Conservation (phyloP, 768 basidiomycete genomes). For the Kwoniella bestiolae region DNA sequence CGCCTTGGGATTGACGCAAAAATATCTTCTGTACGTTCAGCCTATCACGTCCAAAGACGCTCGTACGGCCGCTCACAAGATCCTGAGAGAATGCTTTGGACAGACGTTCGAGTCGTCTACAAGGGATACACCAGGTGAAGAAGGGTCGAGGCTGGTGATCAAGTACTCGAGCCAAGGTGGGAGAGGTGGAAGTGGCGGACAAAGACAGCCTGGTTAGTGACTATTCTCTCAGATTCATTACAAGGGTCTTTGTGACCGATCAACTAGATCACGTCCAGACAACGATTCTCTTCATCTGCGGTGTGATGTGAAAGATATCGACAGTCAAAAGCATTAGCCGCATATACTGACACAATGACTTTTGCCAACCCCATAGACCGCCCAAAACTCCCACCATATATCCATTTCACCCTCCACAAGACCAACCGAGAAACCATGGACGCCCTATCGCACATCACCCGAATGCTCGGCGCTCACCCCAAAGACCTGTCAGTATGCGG, state of each 20-base stretch:
- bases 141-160: conserved; percentile 76
- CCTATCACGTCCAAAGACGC: conserved; percentile 79
- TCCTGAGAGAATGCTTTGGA: conserved; percentile 75
- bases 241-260: no score
- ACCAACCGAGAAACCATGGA: conserved; percentile 98
- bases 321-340: no score
- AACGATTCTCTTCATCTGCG: no score
- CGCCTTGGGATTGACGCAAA: no score
- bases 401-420: conserved; percentile 96
- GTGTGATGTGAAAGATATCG: no score
- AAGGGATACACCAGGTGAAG: conserved; percentile 60
- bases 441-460: conserved; percentile 77
- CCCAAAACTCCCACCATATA: conserved; percentile 65
- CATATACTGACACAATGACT: background rate
- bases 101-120: conserved; percentile 86
- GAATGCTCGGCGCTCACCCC: conserved; percentile 72
- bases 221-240: no score
- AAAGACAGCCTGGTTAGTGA: conserved; percentile 9
- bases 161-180: conserved; percentile 64
- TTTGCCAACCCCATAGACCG: conserved; percentile 1
- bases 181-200: background rate
- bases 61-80: conserved; percentile 80
- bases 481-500: conserved; percentile 90
- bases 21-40: no score
- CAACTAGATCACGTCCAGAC: no score